Evolutionary conservation across 2,329 filamentous ascomycete genomes (phyloP).

Genomic region (Thelonectria olida): DNA sequence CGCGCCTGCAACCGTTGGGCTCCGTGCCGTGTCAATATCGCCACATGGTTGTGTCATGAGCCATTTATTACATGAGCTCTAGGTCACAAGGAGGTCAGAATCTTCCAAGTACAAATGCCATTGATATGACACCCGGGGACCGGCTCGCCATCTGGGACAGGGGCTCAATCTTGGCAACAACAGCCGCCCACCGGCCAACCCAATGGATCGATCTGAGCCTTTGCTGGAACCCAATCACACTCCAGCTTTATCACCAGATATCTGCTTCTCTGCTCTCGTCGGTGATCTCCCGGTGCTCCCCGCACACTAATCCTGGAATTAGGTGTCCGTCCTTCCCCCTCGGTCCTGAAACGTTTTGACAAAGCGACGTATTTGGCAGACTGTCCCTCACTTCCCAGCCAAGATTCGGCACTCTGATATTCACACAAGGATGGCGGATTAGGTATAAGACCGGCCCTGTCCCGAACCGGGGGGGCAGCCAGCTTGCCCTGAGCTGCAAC

Average conservation of each 20-base stretch:
- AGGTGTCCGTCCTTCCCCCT: background rate
- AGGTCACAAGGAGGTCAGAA: background rate
- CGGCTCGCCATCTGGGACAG: background rate
- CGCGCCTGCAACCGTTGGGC: conserved; percentile 19
- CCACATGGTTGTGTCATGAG: conserved; percentile 4
- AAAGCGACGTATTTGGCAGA: background rate
- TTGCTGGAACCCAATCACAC: background rate
- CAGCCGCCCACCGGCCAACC: background rate
- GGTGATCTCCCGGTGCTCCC: background rate
- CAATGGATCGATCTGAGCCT: background rate
- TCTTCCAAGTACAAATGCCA: background rate
- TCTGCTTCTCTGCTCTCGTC: background rate
- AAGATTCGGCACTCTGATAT: background rate
- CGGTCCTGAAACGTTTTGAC: background rate
- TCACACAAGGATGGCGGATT: background rate
- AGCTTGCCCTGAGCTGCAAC: background rate
- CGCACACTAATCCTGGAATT: background rate
- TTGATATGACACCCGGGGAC: background rate
- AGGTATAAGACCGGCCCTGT: background rate
- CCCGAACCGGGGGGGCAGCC: background rate
- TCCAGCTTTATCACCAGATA: background rate
- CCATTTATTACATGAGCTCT: conserved; percentile 4
- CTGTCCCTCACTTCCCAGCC: background rate
- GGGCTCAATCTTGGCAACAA: background rate
- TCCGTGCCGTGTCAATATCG: conserved; percentile 20